Evolutionary conservation across 2,329 filamentous ascomycete genomes (phyloP).

Genomic region (Akanthomyces lecanii): DNA sequence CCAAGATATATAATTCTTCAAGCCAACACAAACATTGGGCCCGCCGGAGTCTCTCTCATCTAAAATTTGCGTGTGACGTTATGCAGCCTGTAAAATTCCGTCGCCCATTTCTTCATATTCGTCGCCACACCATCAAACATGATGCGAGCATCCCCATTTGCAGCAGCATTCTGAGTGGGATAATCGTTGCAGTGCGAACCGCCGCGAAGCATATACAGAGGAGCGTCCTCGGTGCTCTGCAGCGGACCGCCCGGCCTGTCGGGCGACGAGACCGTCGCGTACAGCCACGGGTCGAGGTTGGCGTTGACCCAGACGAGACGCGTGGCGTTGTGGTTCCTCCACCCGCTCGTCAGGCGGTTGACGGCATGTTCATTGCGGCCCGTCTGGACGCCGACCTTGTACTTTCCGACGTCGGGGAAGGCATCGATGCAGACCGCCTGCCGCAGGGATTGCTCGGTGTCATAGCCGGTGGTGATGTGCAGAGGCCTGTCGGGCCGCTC

Average conservation of each 20-base stretch:
- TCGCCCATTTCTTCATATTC: conserved; percentile 61
- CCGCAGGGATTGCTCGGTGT: background rate
- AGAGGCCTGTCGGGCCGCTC: background rate
- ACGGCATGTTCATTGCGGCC: conserved; percentile 35
- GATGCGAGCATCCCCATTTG: conserved; percentile 54
- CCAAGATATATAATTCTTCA: too few relatives aligned
- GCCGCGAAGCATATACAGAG: conserved; percentile 30
- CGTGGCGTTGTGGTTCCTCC: conserved; percentile 7
- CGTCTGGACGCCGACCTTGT: conserved; percentile 31
- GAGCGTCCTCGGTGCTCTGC: conserved; percentile 44
- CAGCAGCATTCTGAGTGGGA: conserved; percentile 59
- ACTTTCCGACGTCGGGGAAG: background rate
- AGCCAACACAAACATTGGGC: too few relatives aligned
- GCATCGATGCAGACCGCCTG: background rate
- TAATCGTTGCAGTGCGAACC: conserved; percentile 57
- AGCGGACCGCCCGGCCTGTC: conserved; percentile 22
- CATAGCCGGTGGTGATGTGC: background rate
- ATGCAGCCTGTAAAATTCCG: conserved; percentile 43
- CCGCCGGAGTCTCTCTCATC: background rate
- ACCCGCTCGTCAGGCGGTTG: conserved; percentile 17
- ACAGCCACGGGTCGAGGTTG: conserved; percentile 14
- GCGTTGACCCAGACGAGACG: conserved; percentile 14
- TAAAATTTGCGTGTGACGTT: background rate
- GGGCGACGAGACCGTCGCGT: conserved; percentile 7
- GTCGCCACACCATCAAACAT: conserved; percentile 50